These are phyloP conservation scores for Suillus weaverae DNA, from an alignment of 768 basidiomycete species.

Conservation along the genomic window DNA sequence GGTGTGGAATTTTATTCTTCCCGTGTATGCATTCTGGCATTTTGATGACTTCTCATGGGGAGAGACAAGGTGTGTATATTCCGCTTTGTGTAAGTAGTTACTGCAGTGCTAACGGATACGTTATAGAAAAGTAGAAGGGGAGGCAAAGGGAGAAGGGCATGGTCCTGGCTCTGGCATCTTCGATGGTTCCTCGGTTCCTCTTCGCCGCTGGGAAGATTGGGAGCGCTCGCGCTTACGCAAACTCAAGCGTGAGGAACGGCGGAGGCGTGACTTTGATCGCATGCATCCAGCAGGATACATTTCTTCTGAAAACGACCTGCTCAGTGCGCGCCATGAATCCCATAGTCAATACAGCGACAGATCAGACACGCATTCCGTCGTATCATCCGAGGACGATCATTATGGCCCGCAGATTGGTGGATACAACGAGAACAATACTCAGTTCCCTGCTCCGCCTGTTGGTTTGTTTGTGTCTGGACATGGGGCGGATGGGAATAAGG, in stretches of 20 bases:
- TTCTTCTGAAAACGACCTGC: slow-evolving; percentile 60
- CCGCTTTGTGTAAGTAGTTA: background rate
- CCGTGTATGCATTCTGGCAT: slow-evolving; percentile 98
- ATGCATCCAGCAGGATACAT: slow-evolving; percentile 68
- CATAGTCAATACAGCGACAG: slow-evolving; percentile 65
- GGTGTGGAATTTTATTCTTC: slow-evolving; percentile 93
- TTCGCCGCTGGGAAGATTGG: slow-evolving; percentile 99
- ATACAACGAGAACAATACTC: slow-evolving; percentile 82
- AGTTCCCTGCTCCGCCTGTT: slow-evolving; percentile 86
- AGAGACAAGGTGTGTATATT: slow-evolving; percentile 77
- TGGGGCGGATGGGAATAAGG: slow-evolving; percentile 30
- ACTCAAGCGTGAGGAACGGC: slow-evolving; percentile 80
- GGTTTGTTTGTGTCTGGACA: slow-evolving; percentile 43
- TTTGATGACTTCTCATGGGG: slow-evolving; percentile 99
- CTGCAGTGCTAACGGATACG: slow-evolving; percentile 15
- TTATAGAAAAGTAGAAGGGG: slow-evolving; percentile 90
- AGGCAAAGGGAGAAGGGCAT: slow-evolving; percentile 77
- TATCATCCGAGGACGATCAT: slow-evolving; percentile 90
- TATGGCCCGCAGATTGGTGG: slow-evolving; percentile 96
- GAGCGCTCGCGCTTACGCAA: slow-evolving; percentile 93
- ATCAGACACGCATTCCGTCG: slow-evolving; percentile 78
- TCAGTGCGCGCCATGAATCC: slow-evolving; percentile 54
- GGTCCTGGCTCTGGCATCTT: slow-evolving; percentile 57
- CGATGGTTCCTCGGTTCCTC: slow-evolving; percentile 67
- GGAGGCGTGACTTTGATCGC: slow-evolving; percentile 80